A percentile compares a stretch with the other conserved stretches of the same genome.
These are phyloP conservation scores for Colletotrichum neosansevieriae DNA, from an alignment of 2,329 filamentous ascomycete genomes.

Conservation along the genomic window DNA sequence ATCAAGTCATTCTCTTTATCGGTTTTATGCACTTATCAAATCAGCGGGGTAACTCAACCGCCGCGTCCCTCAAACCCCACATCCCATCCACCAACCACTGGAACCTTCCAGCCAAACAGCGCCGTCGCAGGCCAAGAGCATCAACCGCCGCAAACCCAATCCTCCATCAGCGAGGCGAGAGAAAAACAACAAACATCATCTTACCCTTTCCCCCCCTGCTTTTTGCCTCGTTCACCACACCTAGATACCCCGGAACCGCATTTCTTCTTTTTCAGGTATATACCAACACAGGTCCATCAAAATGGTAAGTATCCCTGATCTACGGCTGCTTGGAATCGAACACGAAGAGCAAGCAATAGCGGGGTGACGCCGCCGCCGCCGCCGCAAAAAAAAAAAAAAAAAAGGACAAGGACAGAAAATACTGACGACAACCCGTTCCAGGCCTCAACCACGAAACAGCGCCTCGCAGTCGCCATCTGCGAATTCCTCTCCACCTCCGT, in stretches of 20 bases:
- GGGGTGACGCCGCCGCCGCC: too few species aligned
- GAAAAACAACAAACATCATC: constrained; percentile 13
- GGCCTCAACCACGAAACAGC: constrained; percentile 74
- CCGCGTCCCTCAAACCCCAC: constrained; percentile 23
- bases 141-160: background rate
- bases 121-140: background rate
- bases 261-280: constrained; percentile 12
- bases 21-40: constrained; percentile 1
- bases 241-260: constrained; percentile 13
- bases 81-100: constrained; percentile 17
- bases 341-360: too few species aligned
- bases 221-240: background rate
- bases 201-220: background rate
- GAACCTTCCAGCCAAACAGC: constrained; percentile 41
- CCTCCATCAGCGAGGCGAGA: background rate
- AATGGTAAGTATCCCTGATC: constrained; percentile 19
- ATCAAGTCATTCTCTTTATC: too few species aligned
- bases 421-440: constrained; percentile 36
- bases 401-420: background rate
- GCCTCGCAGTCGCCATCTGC: constrained; percentile 95
- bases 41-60: constrained; percentile 32
- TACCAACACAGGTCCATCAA: background rate
- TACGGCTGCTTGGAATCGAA: background rate
- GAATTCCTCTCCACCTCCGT: constrained; percentile 90
- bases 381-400: too few species aligned